These are phyloP conservation scores for Fusarium longipes DNA, from an alignment of 2,329 filamentous ascomycete species.

Conservation along the genomic window DNA sequence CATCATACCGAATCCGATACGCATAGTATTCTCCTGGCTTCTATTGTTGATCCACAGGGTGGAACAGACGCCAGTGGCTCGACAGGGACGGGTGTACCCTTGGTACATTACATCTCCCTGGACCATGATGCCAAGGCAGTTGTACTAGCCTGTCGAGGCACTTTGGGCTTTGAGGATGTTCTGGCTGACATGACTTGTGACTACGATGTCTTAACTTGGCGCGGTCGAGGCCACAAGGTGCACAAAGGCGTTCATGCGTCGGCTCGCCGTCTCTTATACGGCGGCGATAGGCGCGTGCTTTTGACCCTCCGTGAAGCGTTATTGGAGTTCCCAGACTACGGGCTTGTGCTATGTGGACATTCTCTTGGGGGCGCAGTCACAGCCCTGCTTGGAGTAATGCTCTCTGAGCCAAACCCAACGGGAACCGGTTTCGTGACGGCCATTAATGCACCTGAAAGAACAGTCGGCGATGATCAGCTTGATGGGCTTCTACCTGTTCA, in stretches of 20 bases:
- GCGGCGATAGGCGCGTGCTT: constrained; percentile 74
- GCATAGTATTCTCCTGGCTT: constrained; percentile 72
- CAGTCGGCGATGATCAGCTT: constrained; percentile 51
- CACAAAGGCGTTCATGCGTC: constrained; percentile 81
- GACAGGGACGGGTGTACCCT: constrained; percentile 73
- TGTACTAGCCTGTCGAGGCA: constrained; percentile 78
- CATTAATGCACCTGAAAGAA: constrained; percentile 57
- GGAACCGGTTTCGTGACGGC: constrained; percentile 73
- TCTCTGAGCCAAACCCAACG: constrained; percentile 69
- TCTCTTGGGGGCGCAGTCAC: constrained; percentile 77
- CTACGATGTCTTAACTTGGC: constrained; percentile 74
- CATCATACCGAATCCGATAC: constrained; percentile 70
- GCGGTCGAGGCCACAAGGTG: constrained; percentile 73
- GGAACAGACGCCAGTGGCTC: constrained; percentile 73
- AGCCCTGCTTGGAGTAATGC: constrained; percentile 75
- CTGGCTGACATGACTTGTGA: constrained; percentile 80
- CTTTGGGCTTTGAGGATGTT: constrained; percentile 78
- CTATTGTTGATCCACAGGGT: constrained; percentile 76
- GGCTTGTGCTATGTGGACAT: constrained; percentile 75
- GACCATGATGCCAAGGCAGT: constrained; percentile 78
- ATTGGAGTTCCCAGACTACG: constrained; percentile 74
- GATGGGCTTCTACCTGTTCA: constrained; percentile 46
- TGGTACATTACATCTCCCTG: constrained; percentile 78
- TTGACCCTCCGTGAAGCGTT: constrained; percentile 73
- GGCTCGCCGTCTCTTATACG: constrained; percentile 73